Evolutionary conservation across 2,329 filamentous ascomycete genomes (phyloP).

Genomic region (Leptographium lundbergii): DNA sequence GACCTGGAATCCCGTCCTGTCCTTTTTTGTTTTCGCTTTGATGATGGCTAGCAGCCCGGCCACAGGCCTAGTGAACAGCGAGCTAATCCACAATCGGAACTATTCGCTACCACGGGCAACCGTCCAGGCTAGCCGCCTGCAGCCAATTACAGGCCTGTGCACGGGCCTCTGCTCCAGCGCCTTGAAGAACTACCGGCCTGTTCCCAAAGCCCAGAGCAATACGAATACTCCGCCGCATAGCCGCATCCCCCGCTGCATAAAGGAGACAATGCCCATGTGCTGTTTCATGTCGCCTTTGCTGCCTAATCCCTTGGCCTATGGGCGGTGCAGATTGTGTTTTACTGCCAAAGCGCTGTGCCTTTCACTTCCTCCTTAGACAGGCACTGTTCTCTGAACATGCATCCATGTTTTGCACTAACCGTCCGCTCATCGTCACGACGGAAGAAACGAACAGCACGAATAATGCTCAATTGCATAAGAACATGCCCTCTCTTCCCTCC

Average conservation of each 20-base stretch:
- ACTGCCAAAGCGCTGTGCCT: too few relatives aligned
- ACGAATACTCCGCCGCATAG: not conserved
- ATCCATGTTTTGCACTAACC: too few relatives aligned
- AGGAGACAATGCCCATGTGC: not conserved
- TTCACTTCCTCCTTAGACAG: too few relatives aligned
- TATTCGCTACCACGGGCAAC: constrained; percentile 2
- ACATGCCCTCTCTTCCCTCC: too few relatives aligned
- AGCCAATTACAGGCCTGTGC: not conserved
- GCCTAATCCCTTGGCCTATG: not conserved
- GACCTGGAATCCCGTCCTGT: not conserved
- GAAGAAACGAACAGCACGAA: too few relatives aligned
- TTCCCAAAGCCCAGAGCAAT: not conserved
- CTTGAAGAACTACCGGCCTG: not conserved
- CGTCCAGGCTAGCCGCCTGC: not conserved
- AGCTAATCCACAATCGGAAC: not conserved
- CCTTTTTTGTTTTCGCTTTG: not conserved
- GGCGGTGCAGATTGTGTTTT: not conserved
- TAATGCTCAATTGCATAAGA: too few relatives aligned
- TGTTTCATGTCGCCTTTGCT: not conserved
- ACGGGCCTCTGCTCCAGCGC: not conserved
- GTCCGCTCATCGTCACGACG: too few relatives aligned
- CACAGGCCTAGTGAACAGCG: not conserved
- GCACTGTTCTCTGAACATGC: too few relatives aligned
- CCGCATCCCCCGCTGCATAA: not conserved
- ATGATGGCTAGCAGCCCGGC: not conserved